Conservation (phyloP, 148 eudicot species). For the Arctostaphylos glauca region DNA sequence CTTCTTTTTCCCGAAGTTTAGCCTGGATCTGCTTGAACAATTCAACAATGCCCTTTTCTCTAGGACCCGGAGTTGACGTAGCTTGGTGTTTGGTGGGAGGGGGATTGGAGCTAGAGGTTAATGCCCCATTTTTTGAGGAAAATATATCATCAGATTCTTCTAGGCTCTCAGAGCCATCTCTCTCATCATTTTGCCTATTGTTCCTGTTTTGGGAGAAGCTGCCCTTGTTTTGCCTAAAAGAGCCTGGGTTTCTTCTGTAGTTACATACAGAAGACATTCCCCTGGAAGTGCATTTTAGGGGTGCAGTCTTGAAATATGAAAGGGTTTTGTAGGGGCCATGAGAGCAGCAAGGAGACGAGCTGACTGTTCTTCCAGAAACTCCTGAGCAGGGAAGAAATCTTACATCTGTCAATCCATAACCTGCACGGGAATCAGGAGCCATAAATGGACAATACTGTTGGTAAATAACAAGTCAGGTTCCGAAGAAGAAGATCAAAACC, state of each 20-base stretch:
- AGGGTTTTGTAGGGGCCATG: conserved; percentile 29
- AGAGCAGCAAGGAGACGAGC: conserved; percentile 34
- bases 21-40: conserved; percentile 78
- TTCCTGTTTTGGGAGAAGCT: conserved; percentile 63
- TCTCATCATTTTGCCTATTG: conserved; percentile 55
- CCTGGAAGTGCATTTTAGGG: conserved; percentile 38
- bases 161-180: conserved; percentile 52
- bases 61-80: conserved; percentile 69
- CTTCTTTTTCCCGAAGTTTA: conserved; percentile 68
- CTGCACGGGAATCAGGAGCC: conserved; percentile 30
- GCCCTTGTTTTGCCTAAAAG: conserved; percentile 61
- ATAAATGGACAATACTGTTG: neutral
- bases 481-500: neutral
- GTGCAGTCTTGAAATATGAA: conserved; percentile 29
- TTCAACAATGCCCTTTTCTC: conserved; percentile 82
- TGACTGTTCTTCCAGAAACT: conserved; percentile 49
- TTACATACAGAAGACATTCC: conserved; percentile 49
- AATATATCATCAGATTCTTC: conserved; percentile 78
- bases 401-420: conserved; percentile 60
- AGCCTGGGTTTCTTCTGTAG: conserved; percentile 71
- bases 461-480: neutral
- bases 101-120: conserved; percentile 46
- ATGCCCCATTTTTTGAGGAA: conserved; percentile 67
- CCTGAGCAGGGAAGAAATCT: conserved; percentile 56
- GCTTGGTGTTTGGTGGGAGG: conserved; percentile 48